Evolutionary conservation across 1,139 yeast genomes (phyloP).

Genomic region (Schizosaccharomyces versatilis): DNA sequence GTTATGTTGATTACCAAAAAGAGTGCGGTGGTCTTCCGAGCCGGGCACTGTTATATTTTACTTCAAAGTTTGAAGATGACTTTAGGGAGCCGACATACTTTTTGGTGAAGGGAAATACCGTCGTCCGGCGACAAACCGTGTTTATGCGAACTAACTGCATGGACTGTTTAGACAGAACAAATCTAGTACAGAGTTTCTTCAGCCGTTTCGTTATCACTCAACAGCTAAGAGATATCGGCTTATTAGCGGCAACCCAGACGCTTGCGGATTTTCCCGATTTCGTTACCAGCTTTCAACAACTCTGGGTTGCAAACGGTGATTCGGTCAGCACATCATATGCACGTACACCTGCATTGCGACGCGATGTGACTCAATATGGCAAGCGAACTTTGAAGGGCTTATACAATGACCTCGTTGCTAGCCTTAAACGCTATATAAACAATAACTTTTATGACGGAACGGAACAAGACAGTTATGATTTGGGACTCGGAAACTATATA

Average conservation of each 20-base stretch:
- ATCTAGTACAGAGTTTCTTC: slow-evolving; percentile 85
- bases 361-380: slow-evolving; percentile 48
- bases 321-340: slow-evolving; percentile 78
- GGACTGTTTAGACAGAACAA: slow-evolving; percentile 96
- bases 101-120: slow-evolving; percentile 17
- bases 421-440: slow-evolving; percentile 62
- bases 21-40: slow-evolving; percentile 94
- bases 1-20: slow-evolving; percentile 91
- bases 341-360: slow-evolving; percentile 92
- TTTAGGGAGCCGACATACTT: slow-evolving; percentile 42
- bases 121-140: slow-evolving; percentile 28
- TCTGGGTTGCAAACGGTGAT: slow-evolving; percentile 98
- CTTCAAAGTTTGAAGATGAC: slow-evolving; percentile 43
- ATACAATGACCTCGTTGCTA: slow-evolving; percentile 55
- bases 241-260: slow-evolving; percentile 13
- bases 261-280: slow-evolving; percentile 30
- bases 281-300: slow-evolving; percentile 47
- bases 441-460: slow-evolving; percentile 78
- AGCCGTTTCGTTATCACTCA: slow-evolving; percentile 71
- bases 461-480: slow-evolving; percentile 83
- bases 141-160: slow-evolving; percentile 87
- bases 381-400: slow-evolving; percentile 65
- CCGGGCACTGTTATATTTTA: slow-evolving; percentile 55
- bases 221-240: slow-evolving; percentile 35
- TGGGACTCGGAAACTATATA: slow-evolving; percentile 39